Evolutionary conservation across 2,329 filamentous ascomycete genomes (phyloP), one percentile per base, ranked within the genome.

Genomic region (Hypoxylon sp.): DNA sequence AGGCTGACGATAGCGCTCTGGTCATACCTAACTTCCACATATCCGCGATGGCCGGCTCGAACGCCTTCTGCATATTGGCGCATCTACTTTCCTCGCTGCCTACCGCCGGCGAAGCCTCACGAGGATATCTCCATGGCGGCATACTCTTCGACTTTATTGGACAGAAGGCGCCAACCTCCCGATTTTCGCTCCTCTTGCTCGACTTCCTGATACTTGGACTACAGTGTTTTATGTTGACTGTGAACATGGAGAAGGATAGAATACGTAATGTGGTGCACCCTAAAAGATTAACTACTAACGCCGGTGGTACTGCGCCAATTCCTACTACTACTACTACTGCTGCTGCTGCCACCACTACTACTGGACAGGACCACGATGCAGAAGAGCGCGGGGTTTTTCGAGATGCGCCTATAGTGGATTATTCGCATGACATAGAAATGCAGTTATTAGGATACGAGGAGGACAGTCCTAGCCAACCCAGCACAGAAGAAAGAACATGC

Each of bases 141-240:
- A 73, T 88, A 40, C 75, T 88, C 16, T 79, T 88, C 60, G 86
- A 89, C 63, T 85, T 89, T 59, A 76, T 89, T 59, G 86, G 86
- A 9, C 85, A 89, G 67, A 80, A 79, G 59, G 81, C 84, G 3
- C 81, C 85, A 1, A 76, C 78, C 1, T 84, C 81, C 16, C 77
- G 77, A 56, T 62, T 81, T 11, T 77, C 79, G 40, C 76, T 87
- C 34, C 57, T 87, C 4, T 62, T 80, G 2, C 68, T 83, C 31
- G 86, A 89, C 65, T 16, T 80, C 5, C 61, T 82, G 20, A 75
- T 88, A 5, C 62, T 87, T 27, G 70, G 67, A 1, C 61, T 87
- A 9, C 86, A 89, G 66, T 82, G 81, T 56, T 67, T 87, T 31
- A 86, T 88, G 84, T 68, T 88, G 49, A 75, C 83, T 2, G 78